These are phyloP conservation scores for Aspergillus transmontanensis DNA, from an alignment of 2,329 filamentous ascomycete species.

Conservation along the genomic window DNA sequence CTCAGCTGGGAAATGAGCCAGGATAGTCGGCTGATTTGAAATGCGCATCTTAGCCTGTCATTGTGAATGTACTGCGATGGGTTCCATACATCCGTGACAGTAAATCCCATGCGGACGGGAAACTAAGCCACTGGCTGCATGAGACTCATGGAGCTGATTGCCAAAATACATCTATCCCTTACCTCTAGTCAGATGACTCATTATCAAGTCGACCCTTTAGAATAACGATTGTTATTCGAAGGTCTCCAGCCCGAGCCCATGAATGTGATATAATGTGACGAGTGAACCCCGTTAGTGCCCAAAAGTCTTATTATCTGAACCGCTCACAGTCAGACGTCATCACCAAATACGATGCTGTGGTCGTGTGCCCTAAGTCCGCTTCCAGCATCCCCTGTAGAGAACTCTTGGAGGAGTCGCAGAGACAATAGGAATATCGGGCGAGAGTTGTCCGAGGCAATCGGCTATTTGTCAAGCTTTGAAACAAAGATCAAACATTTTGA, in stretches of 20 bases:
- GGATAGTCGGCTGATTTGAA: constrained; percentile 9
- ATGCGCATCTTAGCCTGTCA: neutral
- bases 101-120: neutral
- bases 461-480: neutral
- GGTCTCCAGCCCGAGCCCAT: neutral
- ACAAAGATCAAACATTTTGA: constrained; percentile 3
- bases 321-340: neutral
- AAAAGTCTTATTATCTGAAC: constrained; percentile 10
- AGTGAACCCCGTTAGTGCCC: constrained; percentile 8
- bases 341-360: constrained; percentile 2
- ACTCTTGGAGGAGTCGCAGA: neutral
- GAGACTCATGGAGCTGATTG: neutral
- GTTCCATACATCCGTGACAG: neutral
- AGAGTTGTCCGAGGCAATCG: neutral
- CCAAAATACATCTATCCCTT: neutral
- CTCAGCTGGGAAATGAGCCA: constrained; percentile 4
- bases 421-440: constrained; percentile 6
- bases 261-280: neutral
- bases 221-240: neutral
- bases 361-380: neutral
- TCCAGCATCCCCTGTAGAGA: constrained; percentile 14
- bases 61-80: neutral
- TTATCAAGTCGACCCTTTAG: neutral
- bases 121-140: neutral
- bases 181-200: neutral